Conservation (phyloP, 495 filamentous ascomycete genomes). For the Penicillium atrosanguineum region DNA sequence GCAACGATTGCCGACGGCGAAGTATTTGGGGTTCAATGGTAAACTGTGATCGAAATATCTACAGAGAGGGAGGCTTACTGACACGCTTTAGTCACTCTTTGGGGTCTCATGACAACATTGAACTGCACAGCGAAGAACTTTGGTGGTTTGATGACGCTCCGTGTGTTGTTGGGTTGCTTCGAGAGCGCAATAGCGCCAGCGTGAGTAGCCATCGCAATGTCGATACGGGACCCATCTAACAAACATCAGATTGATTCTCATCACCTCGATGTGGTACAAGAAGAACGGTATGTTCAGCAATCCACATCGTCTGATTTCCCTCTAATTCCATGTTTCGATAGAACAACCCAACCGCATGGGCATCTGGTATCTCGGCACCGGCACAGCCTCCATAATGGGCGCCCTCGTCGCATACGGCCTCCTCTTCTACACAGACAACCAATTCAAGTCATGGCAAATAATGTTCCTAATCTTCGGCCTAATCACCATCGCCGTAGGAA, state of each 20-base stretch:
- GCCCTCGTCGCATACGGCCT: conserved; percentile 52
- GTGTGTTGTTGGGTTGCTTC: conserved; percentile 65
- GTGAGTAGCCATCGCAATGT: conserved; percentile 30
- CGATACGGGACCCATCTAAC: not conserved
- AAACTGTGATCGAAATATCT: not conserved
- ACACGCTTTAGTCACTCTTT: conserved; percentile 39
- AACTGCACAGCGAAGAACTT: conserved; percentile 56
- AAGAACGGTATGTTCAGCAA: conserved; percentile 17
- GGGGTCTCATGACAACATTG: conserved; percentile 58
- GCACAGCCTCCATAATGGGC: conserved; percentile 60
- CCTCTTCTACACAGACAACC: conserved; percentile 21
- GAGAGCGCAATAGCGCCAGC: conserved; percentile 62
- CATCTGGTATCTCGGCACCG: conserved; percentile 65
- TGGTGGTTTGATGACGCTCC: conserved; percentile 38
- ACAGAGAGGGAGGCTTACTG: not conserved
- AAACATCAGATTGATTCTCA: conserved; percentile 26
- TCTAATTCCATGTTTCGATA: not conserved
- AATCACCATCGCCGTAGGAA: conserved; percentile 33
- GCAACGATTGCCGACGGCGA: conserved; percentile 47
- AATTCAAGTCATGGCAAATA: conserved; percentile 38
- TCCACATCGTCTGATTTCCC: not conserved
- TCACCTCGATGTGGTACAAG: conserved; percentile 35
- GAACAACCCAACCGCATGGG: conserved; percentile 61
- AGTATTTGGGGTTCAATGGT: conserved; percentile 50
- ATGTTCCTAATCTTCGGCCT: conserved; percentile 42